Evolutionary conservation across 805 yeast species (phyloP), one percentile per base, ranked within the genome.

Genomic region (Debaryomyces prosopidis): DNA sequence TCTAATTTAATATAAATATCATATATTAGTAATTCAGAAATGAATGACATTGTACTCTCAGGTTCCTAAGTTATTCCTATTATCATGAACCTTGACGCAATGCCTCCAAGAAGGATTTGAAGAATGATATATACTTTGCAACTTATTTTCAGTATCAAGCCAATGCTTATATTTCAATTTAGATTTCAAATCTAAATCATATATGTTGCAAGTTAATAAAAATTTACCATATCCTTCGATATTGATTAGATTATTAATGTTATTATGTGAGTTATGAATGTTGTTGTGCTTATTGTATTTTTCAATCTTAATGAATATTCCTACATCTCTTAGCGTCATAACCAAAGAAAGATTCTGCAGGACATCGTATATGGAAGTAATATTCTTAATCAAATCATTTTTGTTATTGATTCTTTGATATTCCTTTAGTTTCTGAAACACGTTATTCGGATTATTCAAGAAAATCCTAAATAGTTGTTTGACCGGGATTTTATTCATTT

Each of bases 261-360:
- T 60, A 30, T 66, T 58, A 40, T 60, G 69, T 14, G 62, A 57
- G 40, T 60, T 63, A 46, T 65, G 69, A 42, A 48, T 43, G 46
- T 65, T 55, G 44, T 65, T 63, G 28, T 27, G 12, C 51, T 40
- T 58, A 50, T 59, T 62, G 40, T 57, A 59, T 45, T 60, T 60
- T 42, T 62, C 67, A 36, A 77, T 61, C 37, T 70, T 69, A 15
- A 78, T 51, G 44, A 81, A 73, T 14, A 82, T 53, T 0, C 85
- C 81, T 20, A 81, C 81, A 56, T 81, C 87, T 30, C 87, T 65
- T 27, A 75, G 58, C 0, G 85, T 68, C 85, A 81, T 81, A 4
- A 72, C 68, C 16, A 69, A 55, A 5, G 70, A 63, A 20, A 79
- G 52, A 26, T 62, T 65, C 1, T 68, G 68, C 46, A 68, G 68